Evolutionary conservation across 2,329 filamentous ascomycete genomes (phyloP), one percentile per base, ranked within the genome.

Genomic region (Teratosphaeriaceae sp.): DNA sequence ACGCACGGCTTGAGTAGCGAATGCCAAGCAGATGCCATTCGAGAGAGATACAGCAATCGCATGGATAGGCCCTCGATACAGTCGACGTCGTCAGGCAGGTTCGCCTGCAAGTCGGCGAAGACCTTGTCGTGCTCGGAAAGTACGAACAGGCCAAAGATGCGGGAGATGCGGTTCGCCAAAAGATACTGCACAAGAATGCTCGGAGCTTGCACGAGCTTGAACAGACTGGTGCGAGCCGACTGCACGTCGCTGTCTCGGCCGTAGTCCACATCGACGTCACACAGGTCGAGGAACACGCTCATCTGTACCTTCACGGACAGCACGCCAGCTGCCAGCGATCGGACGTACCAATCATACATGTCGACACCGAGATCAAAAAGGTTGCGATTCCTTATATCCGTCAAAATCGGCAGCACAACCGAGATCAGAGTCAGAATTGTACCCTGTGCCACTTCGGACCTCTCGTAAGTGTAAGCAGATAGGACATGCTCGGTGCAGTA

Each of bases 1-100:
- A 94, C 85, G 51, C 88, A 88, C 50, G 85, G 80, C 40, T 89
- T 82, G 33, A 96, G 73, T 16, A 97, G 72, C 0, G 89, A 94
- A 46, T 88, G 82, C 86, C 90, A 97, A 39, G 73, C 69, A 22
- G 87, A 85, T 19, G 85, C 92, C 45, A 98, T 69, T 43, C 80
- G 80, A 1, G 84, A 79, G 9, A 97, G 69, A 7, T 87, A 78
- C 48, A 85, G 78, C 2, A 97, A 68, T 5, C 92, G 82, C 50
- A 94, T 77, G 0, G 88, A 86, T 52, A 97, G 90, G 0, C 88
- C 90, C 63, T 96, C 89, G 11, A 74, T 66, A 63, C 81, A 82
- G 23, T 80, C 77, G 3, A 76, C 70, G 50, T 94, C 80, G 2
- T 73, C 74, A 0, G 90, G 88, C n/a, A 98, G 71, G 52, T 75